These are phyloP conservation scores for Acer yangbiense DNA, from an alignment of 345 rosid species.

Conservation along the genomic window DNA sequence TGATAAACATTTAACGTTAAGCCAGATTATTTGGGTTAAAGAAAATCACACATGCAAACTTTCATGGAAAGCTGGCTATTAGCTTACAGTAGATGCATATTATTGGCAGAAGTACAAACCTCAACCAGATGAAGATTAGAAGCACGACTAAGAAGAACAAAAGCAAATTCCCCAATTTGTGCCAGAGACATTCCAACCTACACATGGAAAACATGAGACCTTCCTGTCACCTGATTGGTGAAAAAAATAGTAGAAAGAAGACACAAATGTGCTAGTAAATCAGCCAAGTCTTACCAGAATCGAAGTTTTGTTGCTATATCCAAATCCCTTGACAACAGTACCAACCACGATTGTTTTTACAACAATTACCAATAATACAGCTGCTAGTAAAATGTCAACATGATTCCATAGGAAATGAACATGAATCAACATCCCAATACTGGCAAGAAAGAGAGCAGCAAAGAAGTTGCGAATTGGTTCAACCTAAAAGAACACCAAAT, in stretches of 20 bases:
- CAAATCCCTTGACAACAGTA: conserved; percentile 75
- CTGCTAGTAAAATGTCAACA: conserved; percentile 82
- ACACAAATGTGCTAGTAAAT: not conserved
- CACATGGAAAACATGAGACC: conserved; percentile 25
- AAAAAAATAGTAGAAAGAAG: not conserved
- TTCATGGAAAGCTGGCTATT: not conserved
- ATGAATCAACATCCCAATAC: conserved; percentile 90
- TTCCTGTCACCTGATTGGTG: conserved; percentile 13
- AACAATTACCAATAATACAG: conserved; percentile 76
- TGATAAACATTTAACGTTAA: not conserved
- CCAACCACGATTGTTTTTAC: conserved; percentile 71
- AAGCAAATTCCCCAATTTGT: conserved; percentile 96
- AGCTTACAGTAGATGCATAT: conserved; percentile 3
- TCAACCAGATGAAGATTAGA: conserved; percentile 96
- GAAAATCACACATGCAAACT: not conserved
- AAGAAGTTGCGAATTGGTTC: conserved; percentile 94
- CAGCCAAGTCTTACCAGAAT: conserved; percentile 62
- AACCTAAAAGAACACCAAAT: conserved; percentile 46
- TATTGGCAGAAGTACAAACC: conserved; percentile 42
- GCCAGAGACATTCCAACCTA: conserved; percentile 97
- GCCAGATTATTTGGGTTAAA: not conserved
- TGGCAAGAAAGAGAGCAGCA: conserved; percentile 93
- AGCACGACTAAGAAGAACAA: conserved; percentile 96
- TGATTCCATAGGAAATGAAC: conserved; percentile 94
- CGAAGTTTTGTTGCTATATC: conserved; percentile 87